Evolutionary conservation across 345 rosid genomes (phyloP), one percentile per base, ranked within the genome.

Genomic region (Eucalyptus cladocalyx): DNA sequence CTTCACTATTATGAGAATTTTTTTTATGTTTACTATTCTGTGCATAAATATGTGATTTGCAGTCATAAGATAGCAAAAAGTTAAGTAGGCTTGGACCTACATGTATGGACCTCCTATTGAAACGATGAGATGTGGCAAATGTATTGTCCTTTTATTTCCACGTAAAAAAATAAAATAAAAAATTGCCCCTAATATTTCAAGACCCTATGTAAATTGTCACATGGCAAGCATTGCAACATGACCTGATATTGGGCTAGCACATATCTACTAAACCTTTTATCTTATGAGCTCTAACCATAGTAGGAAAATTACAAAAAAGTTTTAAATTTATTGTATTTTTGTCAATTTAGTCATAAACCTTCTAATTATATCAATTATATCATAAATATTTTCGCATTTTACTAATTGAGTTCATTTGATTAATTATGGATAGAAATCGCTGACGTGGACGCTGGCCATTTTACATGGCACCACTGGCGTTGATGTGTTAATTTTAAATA

Each of bases 381-480:
- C 24, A 53, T 19, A 53, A 19, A 53, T 53, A 10, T 53, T 53
- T 53, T 53, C 0, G 0, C 2, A 1, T 8, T 53, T 53, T 53
- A 53, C 24, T 53, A 53, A 53, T 19, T 53, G 24, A 53, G 56
- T 53, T 19, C 56, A 53, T 53, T 53, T 53, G 56, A 53, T 53
- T 53, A 53, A 53, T 53, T 53, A 7, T 53, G 56, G 24, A 53
- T 53, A 53, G 24, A 7, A 53, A 53, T 53, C 0, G 24, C 7
- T 19, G 4, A 53, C 0, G 0, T 53, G 24, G 4, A 53, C 4
- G 2, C 19, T 53, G 56, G 10, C 24, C 56, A 53, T 53, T 53
- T 2, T 53, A 53, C 10, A 53, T 53, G 10, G 1, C 24, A 53
- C 56, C 0, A 1, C 4, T 19, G 0, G 56, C 10, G 2, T 53